Evolutionary conservation across 2,329 filamentous ascomycete genomes (phyloP).

Genomic region (Aspergillus pseudonomiae): DNA sequence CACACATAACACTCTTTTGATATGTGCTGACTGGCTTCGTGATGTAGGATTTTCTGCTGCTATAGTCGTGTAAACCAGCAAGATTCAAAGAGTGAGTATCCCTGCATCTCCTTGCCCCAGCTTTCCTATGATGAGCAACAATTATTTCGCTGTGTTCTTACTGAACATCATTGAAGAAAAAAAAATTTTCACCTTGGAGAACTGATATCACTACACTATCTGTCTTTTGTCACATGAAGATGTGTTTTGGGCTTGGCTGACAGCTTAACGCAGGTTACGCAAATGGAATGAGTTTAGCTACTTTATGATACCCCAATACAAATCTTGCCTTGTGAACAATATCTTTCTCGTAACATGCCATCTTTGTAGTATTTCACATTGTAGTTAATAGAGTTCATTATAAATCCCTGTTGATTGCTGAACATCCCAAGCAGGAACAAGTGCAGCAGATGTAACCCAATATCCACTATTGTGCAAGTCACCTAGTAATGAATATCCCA

Average conservation of each 20-base stretch:
- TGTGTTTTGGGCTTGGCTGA: conserved; percentile 12
- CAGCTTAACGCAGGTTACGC: background rate
- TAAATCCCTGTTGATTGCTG: no score
- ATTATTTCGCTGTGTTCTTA: conserved; percentile 67
- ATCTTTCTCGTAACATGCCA: background rate
- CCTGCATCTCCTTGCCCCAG: conserved; percentile 1
- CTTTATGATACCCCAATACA: background rate
- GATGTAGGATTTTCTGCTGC: conserved; percentile 20
- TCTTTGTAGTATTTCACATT: background rate
- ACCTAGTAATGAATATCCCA: no score
- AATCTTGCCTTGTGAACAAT: background rate
- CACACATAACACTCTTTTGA: conserved; percentile 24
- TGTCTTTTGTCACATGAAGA: conserved; percentile 3
- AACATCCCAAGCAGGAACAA: no score
- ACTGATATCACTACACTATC: conserved; percentile 49
- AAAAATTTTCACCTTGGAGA: conserved; percentile 66
- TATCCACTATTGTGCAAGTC: no score
- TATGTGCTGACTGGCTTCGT: conserved; percentile 32
- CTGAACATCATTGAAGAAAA: conserved; percentile 62
- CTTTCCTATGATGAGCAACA: conserved; percentile 59
- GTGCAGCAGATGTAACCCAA: no score
- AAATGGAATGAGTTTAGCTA: background rate
- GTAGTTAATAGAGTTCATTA: background rate
- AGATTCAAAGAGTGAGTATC: conserved; percentile 27
- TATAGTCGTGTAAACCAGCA: conserved; percentile 7